Conservation (phyloP, 768 basidiomycete genomes). For the Dioszegia aurantiaca region DNA sequence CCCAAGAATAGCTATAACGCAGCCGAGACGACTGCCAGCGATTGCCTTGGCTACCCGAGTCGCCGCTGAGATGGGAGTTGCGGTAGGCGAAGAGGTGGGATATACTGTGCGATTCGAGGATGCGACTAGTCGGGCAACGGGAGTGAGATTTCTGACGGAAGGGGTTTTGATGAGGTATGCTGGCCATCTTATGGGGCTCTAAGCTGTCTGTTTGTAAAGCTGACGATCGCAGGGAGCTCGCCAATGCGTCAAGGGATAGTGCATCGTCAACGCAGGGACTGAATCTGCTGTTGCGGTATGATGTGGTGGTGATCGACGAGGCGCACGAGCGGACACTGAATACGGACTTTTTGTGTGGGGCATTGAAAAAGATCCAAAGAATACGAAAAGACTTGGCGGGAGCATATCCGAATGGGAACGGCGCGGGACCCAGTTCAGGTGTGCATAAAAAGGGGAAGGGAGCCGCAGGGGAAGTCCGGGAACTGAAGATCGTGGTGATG, state of each 20-base stretch:
- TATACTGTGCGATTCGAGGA: slow-evolving; percentile 52
- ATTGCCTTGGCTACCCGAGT: slow-evolving; percentile 47
- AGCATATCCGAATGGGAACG: slow-evolving; percentile 34
- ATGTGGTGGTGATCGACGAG: slow-evolving; percentile 88
- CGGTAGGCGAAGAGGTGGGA: slow-evolving; percentile 45
- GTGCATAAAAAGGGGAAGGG: slow-evolving; percentile 25
- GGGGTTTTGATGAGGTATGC: slow-evolving; percentile 50
- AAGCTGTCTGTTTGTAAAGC: neutral
- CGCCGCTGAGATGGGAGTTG: slow-evolving; percentile 45
- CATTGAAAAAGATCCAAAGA: slow-evolving; percentile 75
- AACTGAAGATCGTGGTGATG: slow-evolving; percentile 92
- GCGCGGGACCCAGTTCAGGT: slow-evolving; percentile 7
- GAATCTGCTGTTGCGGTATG: slow-evolving; percentile 69
- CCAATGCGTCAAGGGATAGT: slow-evolving; percentile 19
- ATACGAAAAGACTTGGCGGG: slow-evolving; percentile 59
- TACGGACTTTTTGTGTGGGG: slow-evolving; percentile 89
- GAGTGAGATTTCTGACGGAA: slow-evolving; percentile 47
- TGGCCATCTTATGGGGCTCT: slow-evolving; percentile 12
- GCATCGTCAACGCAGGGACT: slow-evolving; percentile 10
- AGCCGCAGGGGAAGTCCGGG: slow-evolving; percentile 57
- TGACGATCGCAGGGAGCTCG: slow-evolving; percentile 34
- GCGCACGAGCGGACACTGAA: slow-evolving; percentile 94
- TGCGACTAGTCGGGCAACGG: slow-evolving; percentile 30
- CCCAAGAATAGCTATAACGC: slow-evolving; percentile 46
- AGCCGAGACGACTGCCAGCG: slow-evolving; percentile 48